Base-by-base conservation (phyloP, 306 rosid genomes). In the Malus sylvestris region DNA sequence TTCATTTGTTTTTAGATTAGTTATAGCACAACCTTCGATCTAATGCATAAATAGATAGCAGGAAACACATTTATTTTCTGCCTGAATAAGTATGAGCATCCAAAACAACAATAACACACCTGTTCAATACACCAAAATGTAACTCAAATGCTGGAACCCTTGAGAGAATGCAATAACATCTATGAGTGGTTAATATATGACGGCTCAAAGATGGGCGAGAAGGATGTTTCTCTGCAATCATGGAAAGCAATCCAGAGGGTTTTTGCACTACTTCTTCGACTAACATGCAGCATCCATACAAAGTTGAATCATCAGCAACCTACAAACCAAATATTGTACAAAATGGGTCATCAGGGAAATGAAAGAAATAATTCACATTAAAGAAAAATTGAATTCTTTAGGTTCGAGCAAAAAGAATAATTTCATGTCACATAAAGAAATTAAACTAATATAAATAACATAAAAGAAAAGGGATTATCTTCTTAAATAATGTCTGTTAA, bases 101-200 rank as follows among this genome's bases (percentile, higher is more conserved):
- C 52, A 59, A 46, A 29, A 52, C 10, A 46, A 67, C 70, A 69
- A 53, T 30, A 42, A 74, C 88, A 71, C 49, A 96, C 99, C 97
- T 91, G 73, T 88, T 89, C 87, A 96, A 84, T 62, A 93, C 89
- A 81, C 93, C 97, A 81, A 96, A 96, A 89, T 96, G 99, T 83
- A 96, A 80, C 67, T 93, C 99, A 64, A 96, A 96, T 73, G 87
- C 88, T 33, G 99, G 99, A 63, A 92, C 83, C 89, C 99, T 91
- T 22, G 99, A 89, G 69, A 96, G 90, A 80, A 96, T 88, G 87
- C 99, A 96, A 86, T 96, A 96, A 73, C 99, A 96, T 91, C 99
- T 86, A 72, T 87, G 86, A 67, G 99, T 96, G 63, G 93, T 91
- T 82, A 96, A 82, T 81, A 88, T 66, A 81, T 85, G 90, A 70